Evolutionary conservation across 331 rosid species (phyloP).

Genomic region (Spiraea crenata): DNA sequence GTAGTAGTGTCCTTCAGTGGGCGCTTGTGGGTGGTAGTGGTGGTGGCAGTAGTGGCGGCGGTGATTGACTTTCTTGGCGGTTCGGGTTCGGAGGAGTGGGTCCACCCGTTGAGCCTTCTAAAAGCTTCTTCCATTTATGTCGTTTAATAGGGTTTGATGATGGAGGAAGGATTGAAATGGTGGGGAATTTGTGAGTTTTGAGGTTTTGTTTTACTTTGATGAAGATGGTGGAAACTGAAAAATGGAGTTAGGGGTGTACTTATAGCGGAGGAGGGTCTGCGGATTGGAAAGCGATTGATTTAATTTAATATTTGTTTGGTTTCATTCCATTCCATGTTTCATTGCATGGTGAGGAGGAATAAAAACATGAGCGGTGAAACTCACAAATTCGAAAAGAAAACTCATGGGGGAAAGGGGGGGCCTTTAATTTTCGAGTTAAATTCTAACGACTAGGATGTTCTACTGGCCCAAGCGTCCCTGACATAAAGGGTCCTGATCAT

Average conservation of each 20-base stretch:
- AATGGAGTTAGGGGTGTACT: not conserved
- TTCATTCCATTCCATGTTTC: not conserved
- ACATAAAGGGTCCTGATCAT: slow-evolving; percentile 5
- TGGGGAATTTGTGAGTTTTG: not conserved
- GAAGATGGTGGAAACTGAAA: not conserved
- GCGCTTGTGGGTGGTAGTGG: not conserved
- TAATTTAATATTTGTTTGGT: not conserved
- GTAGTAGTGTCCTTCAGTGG: not conserved
- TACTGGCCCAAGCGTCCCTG: slow-evolving; percentile 15
- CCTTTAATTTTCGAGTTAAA: not conserved
- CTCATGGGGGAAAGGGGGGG: not conserved
- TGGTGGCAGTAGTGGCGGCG: not conserved
- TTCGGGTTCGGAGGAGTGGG: slow-evolving; percentile 27
- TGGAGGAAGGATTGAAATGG: not conserved
- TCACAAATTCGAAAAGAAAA: slow-evolving; percentile 18
- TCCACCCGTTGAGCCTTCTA: slow-evolving; percentile 46
- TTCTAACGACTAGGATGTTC: slow-evolving; percentile 32
- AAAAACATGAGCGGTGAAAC: not conserved
- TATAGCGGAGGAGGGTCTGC: not conserved
- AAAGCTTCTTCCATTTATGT: slow-evolving; percentile 67
- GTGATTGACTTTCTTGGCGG: slow-evolving; percentile 25
- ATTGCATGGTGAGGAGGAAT: not conserved
- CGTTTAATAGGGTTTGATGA: not conserved
- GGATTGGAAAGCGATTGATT: slow-evolving; percentile 1
- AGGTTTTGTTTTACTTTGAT: not conserved